Evolutionary conservation across 2,329 filamentous ascomycete genomes (phyloP), one percentile per base, ranked within the genome.

Genomic region (Clarireedia paspali): DNA sequence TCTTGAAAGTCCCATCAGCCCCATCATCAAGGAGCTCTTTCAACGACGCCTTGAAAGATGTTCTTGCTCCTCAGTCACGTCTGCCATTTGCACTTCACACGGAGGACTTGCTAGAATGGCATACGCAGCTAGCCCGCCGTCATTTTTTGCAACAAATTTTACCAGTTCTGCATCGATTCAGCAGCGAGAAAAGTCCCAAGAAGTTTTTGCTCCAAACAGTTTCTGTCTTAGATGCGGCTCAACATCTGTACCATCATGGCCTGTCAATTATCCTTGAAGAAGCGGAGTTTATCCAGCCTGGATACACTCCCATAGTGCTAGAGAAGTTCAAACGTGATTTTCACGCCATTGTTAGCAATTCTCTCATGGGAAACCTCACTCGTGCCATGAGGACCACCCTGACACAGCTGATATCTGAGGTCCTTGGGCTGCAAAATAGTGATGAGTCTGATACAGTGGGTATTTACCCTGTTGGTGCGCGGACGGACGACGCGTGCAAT

Each of bases 341-440:
- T 10, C 78, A 86, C 63, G 82, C 84, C 23, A 74, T 87, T 23
- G 77, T 88, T 59, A 78, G 80, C 46, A 85, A 86, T 66, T 84
- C 83, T 9, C 75, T 83, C 57, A 79, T 78, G 2, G 72, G 72
- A 39, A 72, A 76, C 4, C 72, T 87, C 49, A 74, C 77, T 38
- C 71, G 72, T 48, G 79, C 83, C 1, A 68, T 89, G 24, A 76
- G 75, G 44, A 72, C 70, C 44, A 78, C 85, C 39, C 65, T 89
- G 47, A 44, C 23, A 23, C 7, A 23, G 73, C 73, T 12, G 73
- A 75, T 51, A 73, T 81, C n/a, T 74, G 81, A 56, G 74, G 72
- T 50, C 63, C 74, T 84, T 12, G 67, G 63, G 23, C 62, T 71
- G 36, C 55, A 15, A 5, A 23, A 30, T 17, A 20, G 20, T 20